phyloP scores from a whole-genome alignment of 352 stramenopile species.

The Phytophthora megakarya region DNA sequence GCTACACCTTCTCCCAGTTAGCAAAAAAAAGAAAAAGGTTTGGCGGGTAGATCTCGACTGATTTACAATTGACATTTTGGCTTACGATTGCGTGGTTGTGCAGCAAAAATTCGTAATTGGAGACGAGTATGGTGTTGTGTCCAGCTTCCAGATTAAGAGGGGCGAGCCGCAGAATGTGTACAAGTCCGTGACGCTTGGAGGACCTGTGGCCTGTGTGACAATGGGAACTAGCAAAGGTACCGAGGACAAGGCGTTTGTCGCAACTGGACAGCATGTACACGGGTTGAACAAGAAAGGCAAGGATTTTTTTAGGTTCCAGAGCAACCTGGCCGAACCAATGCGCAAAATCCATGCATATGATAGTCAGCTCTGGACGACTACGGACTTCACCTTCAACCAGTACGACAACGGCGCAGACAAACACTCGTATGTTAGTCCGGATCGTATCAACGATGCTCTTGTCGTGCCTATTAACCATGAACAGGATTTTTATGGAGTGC shows the following conservation, averaged over 20 bases:
- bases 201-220: conserved; percentile 66
- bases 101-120: conserved; percentile 90
- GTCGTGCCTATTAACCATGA: conserved; percentile 61
- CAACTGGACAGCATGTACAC: conserved; percentile 69
- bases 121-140: conserved; percentile 82
- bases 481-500: conserved; percentile 63
- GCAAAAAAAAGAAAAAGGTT: conserved; percentile 89
- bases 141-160: conserved; percentile 86
- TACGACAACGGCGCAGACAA: conserved; percentile 86
- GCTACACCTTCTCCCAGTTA: conserved; percentile 76
- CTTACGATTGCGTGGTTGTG: not conserved
- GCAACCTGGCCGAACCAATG: conserved; percentile 83
- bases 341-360: conserved; percentile 72
- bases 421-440: conserved; percentile 75
- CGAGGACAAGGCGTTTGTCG: conserved; percentile 75
- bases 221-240: conserved; percentile 76
- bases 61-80: not conserved
- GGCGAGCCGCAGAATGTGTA: conserved; percentile 79
- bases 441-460: conserved; percentile 83
- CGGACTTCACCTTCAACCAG: conserved; percentile 81
- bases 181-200: conserved; percentile 62
- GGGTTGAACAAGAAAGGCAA: conserved; percentile 88
- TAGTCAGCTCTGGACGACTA: conserved; percentile 74
- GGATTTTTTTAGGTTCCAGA: conserved; percentile 88
- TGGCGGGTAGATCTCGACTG: not conserved